Evolutionary conservation across 176 grass and related monocot species (phyloP), one percentile per base, ranked within the genome.

Genomic region (Eleusine indica): DNA sequence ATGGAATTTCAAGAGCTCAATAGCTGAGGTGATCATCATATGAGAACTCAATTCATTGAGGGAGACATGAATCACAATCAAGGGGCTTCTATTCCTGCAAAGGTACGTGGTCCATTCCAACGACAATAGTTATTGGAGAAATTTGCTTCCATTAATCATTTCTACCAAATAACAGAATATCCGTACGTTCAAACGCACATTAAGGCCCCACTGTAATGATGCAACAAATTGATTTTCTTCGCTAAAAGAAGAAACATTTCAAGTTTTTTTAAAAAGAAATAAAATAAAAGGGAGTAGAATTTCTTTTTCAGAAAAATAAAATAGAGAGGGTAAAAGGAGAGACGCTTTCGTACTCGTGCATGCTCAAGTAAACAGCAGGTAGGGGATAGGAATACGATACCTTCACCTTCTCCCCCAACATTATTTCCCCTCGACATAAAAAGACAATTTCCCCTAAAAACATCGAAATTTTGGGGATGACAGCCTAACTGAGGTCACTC

Each of bases 401-500:
- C 49, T 38, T 75, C 73, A 35, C 18, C 28, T 5, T 51, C 16
- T n/a, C 47, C 51, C 61, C 40, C 29, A 16, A 21, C 38, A 6
- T 61, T 6, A 57, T 57, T 19, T 19, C 53, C 53, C 17, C 53
- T 56, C 0, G 7, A 35, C 32, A 35, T 35, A 35, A 35, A 35
- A 35, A 35, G 32, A 2, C 32, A 35, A 35, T 35, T 35, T 35
- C 32, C 32, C 32, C 32, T 35, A 35, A 35, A 35, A 35, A 35
- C 32, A 58, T 5, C 67, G 53, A 44, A 15, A 84, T 76, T 75
- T 75, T 56, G 53, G 28, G 25, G 42, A 46, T 82, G 25, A 28
- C 28, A 73, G 44, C 81, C 66, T 19, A 83, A 71, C 51, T 69
- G 37, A 69, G 66, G 66, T 69, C 66, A 38, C 29, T 66, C 29